Evolutionary conservation across 371 early-diverging fungal species (phyloP), one percentile per base, ranked within the genome.

Genomic region (Umbelopsis sp.): DNA sequence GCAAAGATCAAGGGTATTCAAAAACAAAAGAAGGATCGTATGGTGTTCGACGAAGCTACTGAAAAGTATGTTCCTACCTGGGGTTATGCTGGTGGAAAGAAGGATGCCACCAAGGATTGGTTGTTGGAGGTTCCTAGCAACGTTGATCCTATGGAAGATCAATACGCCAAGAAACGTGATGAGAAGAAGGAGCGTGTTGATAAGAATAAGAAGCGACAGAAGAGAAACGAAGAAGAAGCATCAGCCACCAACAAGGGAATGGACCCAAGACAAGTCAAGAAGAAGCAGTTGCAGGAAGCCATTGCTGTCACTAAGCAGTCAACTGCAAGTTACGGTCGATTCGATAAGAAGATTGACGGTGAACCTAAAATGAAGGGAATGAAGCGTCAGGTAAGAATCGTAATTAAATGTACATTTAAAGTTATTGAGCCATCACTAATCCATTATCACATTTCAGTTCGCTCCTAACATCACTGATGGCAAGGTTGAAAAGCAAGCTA

Each of bases 1-100:
- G 99, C 99, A 69, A 93, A 95, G 79, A 86, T 87, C 71, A 99
- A 99, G 86, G 99, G 99, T 25, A 99, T 99, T 73, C 87, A 90
- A 76, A 97, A 96, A 70, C 88, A 81, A 76, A 97, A 97, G 81
- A 90, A 89, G 76, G 87, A 88, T 6, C 84, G 91, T 16, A 88
- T 93, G 87, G 94, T 90, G 50, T 97, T 75, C 76, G 95, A 98
- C 76, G 99, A 99, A 69, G 91, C 84, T 2, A 81, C 86, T 70
- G 91, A 93, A 67, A 93, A 97, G 74, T 97, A 93, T 80, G 86
- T 86, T 41, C 96, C 96, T 64, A 87, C 93, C 53, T 99, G 90
- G 86, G 99, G 99, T 44, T 97, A 94, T 81, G 87, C 91, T 75
- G 91, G 92, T 65, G 80, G 85, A 46, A 80, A 82, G 57, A 93